These are phyloP conservation scores for Rhizophagus clarus DNA, from an alignment of 192 early-diverging fungal genomes.

Conservation along the genomic window DNA sequence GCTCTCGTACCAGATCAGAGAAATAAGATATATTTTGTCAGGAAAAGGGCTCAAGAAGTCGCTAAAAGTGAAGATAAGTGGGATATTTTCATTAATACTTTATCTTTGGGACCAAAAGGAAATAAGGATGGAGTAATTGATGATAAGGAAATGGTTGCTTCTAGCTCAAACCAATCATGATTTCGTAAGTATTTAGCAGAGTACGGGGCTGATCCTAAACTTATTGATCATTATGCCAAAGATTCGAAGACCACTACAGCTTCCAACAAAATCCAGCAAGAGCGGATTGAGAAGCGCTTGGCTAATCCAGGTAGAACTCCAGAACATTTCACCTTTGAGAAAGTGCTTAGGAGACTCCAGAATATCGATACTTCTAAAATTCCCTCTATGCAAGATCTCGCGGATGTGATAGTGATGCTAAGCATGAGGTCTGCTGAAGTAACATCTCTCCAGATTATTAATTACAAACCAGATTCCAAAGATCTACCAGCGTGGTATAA, in stretches of 20 bases:
- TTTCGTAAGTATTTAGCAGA: conserved; percentile 20
- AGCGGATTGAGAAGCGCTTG: background rate
- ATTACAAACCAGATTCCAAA: conserved; percentile 2
- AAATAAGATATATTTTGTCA: too few relatives aligned
- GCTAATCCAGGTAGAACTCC: background rate
- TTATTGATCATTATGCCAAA: conserved; percentile 8
- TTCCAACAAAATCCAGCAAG: conserved; percentile 25
- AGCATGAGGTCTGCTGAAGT: conserved; percentile 27
- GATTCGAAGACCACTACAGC: background rate
- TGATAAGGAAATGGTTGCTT: background rate
- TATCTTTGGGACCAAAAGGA: background rate
- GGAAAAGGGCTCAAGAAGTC: background rate
- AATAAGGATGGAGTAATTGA: background rate
- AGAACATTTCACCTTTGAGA: conserved; percentile 10
- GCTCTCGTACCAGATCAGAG: too few relatives aligned
- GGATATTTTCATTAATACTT: background rate
- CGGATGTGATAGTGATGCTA: conserved; percentile 7
- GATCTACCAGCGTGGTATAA: conserved; percentile 23
- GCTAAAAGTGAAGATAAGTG: background rate
- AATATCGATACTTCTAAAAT: background rate
- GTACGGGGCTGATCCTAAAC: background rate
- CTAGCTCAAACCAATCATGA: background rate
- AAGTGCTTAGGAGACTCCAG: conserved; percentile 3
- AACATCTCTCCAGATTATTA: conserved; percentile 1
- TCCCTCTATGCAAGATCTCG: background rate